phyloP scores from a whole-genome alignment of 2,329 filamentous ascomycete genomes.

The Colletotrichum cuscutae region DNA sequence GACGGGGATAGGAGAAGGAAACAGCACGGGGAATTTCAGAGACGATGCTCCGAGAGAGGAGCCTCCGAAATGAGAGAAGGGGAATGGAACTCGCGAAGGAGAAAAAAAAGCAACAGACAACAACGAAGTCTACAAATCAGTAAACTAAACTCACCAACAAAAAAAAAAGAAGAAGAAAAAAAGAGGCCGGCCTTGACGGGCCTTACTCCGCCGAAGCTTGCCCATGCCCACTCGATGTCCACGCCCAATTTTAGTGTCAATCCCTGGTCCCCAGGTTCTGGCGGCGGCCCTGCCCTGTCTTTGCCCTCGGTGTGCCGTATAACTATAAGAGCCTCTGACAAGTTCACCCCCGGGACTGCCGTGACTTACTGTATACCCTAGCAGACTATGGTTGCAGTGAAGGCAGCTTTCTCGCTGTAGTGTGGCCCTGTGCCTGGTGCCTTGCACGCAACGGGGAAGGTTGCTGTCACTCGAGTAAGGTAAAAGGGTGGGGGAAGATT shows the following conservation, averaged over 20 bases:
- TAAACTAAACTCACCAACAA: too few relatives aligned
- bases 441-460: conserved; percentile 4
- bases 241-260: conserved; percentile 5
- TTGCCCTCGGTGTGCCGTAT: not conserved
- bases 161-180: not conserved
- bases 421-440: conserved; percentile 11
- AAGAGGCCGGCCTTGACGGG: not conserved
- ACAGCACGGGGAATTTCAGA: not conserved
- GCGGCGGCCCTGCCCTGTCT: not conserved
- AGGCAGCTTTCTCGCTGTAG: not conserved
- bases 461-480: not conserved
- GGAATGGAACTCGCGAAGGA: not conserved
- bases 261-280: conserved; percentile 5
- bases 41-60: not conserved
- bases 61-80: not conserved
- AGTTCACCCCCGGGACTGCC: conserved; percentile 8
- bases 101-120: too few relatives aligned
- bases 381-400: not conserved
- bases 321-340: not conserved
- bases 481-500: not conserved
- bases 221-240: not conserved
- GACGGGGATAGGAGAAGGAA: not conserved
- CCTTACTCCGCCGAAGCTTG: conserved; percentile 2
- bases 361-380: not conserved
- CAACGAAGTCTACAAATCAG: too few relatives aligned